These are phyloP conservation scores for Abelmoschus esculentus DNA, from an alignment of 345 rosid species.

Conservation along the genomic window DNA sequence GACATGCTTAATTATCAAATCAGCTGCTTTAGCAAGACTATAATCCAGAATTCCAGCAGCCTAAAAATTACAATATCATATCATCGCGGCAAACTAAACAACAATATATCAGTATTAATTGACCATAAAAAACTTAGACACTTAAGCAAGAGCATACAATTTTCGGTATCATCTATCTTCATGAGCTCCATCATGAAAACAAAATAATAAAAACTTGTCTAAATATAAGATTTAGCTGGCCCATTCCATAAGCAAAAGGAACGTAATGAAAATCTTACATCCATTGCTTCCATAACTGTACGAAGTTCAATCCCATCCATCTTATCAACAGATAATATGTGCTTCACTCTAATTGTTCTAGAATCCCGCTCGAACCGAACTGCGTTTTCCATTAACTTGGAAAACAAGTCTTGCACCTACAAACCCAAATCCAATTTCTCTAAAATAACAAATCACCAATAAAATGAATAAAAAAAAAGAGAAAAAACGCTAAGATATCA, in stretches of 20 bases:
- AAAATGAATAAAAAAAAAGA: slow-evolving; percentile 16
- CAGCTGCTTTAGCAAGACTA: slow-evolving; percentile 88
- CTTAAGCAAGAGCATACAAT: neutral
- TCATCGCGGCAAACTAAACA: neutral
- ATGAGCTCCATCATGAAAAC: neutral
- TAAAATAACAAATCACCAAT: slow-evolving; percentile 34
- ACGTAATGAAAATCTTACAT: slow-evolving; percentile 40
- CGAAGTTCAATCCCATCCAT: slow-evolving; percentile 45
- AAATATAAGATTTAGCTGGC: neutral
- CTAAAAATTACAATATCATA: slow-evolving; percentile 27
- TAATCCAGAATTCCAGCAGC: slow-evolving; percentile 76
- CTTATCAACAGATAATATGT: slow-evolving; percentile 39
- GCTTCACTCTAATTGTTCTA: slow-evolving; percentile 42
- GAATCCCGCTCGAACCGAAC: slow-evolving; percentile 57
- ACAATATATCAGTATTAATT: neutral
- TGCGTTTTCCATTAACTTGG: slow-evolving; percentile 58
- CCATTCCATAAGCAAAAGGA: neutral
- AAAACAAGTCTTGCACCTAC: slow-evolving; percentile 89
- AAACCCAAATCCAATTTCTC: slow-evolving; percentile 60
- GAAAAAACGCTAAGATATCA: neutral
- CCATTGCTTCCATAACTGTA: slow-evolving; percentile 72
- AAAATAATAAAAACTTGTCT: neutral
- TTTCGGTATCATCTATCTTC: neutral
- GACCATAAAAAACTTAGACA: neutral
- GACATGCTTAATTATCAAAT: slow-evolving; percentile 72